These are phyloP conservation scores for Poa annua DNA, from an alignment of 176 grass and related monocot species.

Conservation along the genomic window DNA sequence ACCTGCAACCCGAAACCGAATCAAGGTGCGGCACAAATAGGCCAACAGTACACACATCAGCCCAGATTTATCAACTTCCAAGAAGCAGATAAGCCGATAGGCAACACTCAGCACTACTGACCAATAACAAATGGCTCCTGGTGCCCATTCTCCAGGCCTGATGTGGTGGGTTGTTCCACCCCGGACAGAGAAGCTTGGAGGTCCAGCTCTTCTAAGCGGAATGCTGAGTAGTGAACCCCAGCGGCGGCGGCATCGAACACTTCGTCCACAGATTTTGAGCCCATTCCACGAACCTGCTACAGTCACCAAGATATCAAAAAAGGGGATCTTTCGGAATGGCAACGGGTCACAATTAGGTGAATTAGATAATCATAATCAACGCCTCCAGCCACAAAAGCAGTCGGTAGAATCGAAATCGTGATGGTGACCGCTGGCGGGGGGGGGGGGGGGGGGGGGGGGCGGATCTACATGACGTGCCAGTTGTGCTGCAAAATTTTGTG, in stretches of 20 bases:
- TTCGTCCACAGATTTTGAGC: slow-evolving; percentile 70
- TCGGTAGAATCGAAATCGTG: slow-evolving; percentile 1
- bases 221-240: slow-evolving; percentile 74
- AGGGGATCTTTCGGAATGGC: background rate
- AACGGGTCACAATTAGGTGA: background rate
- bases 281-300: slow-evolving; percentile 50
- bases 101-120: slow-evolving; percentile 28
- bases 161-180: slow-evolving; percentile 46
- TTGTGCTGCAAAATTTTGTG: background rate
- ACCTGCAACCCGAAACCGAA: slow-evolving; percentile 47
- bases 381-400: background rate
- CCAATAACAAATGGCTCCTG: slow-evolving; percentile 96
- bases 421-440: background rate
- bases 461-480: background rate
- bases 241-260: slow-evolving; percentile 60
- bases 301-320: background rate
- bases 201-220: slow-evolving; percentile 53
- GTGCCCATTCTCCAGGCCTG: slow-evolving; percentile 59
- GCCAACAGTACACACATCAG: background rate
- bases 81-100: background rate
- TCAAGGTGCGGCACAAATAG: background rate
- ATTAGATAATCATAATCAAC: background rate
- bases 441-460: no score
- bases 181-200: slow-evolving; percentile 23
- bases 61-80: background rate